Base-by-base conservation (phyloP, 2,329 filamentous ascomycete genomes). In the Helicocarpus griseus region DNA sequence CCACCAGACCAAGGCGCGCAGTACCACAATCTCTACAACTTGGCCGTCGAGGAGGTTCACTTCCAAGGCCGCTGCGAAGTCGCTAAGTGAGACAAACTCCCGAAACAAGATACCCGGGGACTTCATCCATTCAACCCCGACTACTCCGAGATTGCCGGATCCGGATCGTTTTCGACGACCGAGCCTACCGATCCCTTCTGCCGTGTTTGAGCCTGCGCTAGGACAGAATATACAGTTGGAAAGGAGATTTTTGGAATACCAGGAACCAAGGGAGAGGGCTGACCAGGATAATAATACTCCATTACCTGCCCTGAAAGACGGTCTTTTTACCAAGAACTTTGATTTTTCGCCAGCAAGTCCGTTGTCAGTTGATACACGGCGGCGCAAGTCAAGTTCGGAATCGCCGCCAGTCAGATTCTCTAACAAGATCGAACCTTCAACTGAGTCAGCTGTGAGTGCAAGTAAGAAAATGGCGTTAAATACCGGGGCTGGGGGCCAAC, bases 11-110 rank as follows among this genome's bases (percentile, higher is more conserved):
- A 22, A 52, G 28, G n/a, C 28, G n/a, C 28, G 49, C 19, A 33
- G 44, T 21, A 54, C 48, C 21, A 36, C 29, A 26, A 41, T 48
- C 31, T 48, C 54, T 5, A 45, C 52, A 5, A 46, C 50, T 21
- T 50, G 52, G 14, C 38, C 38, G 14, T 45, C 49, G 44, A 24
- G 48, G 14, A 49, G 43, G 14, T 35, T 38, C 8, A 5, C 33
- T 26, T 39, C 40, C 2, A 47, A 29, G 22, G 11, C 6, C n/a
- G 56, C 40, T 28, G 17, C 26, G 21, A 50, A 26, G 8, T 17
- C 35, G 8, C 24, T 35, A 29, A 35, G 28, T 33, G 38, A 44
- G 9, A 41, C 28, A 17, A 36, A 17, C n/a, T 21, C n/a, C 1
- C 48, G 29, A 7, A 50, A 31, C 28, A 50, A 36, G 21, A 44